Percentiles rank a stretch among this genome's conserved stretches.
phyloP scores from a whole-genome alignment of 1,139 yeast genomes.

The Petasospora rhodanensis region DNA sequence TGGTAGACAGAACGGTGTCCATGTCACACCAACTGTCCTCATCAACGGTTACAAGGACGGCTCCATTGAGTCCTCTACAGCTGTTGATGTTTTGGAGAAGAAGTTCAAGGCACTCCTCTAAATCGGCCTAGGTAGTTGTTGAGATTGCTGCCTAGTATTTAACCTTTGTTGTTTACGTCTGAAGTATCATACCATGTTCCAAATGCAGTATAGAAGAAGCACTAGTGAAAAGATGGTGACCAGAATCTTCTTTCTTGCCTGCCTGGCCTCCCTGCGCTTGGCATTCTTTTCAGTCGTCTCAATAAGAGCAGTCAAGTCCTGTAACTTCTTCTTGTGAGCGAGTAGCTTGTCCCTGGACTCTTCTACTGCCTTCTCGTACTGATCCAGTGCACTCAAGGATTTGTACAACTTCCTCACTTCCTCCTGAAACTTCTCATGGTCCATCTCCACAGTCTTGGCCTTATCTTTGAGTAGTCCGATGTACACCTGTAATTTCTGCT shows the following conservation, averaged over 20 bases:
- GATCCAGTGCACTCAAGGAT: constrained; percentile 8
- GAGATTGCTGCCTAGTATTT: background rate
- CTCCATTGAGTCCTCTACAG: constrained; percentile 41
- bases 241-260: constrained; percentile 7
- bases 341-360: constrained; percentile 9
- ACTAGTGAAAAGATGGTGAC: constrained; percentile 1
- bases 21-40: constrained; percentile 79
- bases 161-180: background rate
- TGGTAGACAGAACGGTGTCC: constrained; percentile 75
- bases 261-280: constrained; percentile 4
- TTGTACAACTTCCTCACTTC: constrained; percentile 9
- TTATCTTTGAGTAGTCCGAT: constrained; percentile 3
- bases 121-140: too few relatives aligned
- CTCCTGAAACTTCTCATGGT: constrained; percentile 6
- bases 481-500: constrained; percentile 1
- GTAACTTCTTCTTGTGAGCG: constrained; percentile 9
- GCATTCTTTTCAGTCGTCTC: constrained; percentile 10
- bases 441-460: constrained; percentile 2
- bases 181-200: background rate
- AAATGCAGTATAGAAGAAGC: constrained; percentile 1
- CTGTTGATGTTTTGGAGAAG: constrained; percentile 28
- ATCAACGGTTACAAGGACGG: constrained; percentile 58
- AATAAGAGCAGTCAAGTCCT: constrained; percentile 8
- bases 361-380: constrained; percentile 11
- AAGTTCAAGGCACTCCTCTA: constrained; percentile 22